Conservation (phyloP, 2,329 filamentous ascomycete species). For the Penicillium sp. region DNA sequence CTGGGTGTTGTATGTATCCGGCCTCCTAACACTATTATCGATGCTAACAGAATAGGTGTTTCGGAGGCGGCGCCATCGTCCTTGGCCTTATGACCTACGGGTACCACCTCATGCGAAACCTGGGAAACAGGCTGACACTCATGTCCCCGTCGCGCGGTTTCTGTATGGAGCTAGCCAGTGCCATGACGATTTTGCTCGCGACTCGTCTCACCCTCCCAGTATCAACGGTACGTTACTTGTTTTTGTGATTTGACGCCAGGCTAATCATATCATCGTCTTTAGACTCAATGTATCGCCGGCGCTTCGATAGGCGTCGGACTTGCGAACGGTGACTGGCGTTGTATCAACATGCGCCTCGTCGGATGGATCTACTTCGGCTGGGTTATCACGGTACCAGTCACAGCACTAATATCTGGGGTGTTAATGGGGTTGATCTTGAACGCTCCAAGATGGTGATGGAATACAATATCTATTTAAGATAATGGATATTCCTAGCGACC, state of each 20-base stretch:
- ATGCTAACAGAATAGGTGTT: conserved; percentile 35
- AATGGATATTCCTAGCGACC: neutral
- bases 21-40: conserved; percentile 33
- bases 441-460: conserved; percentile 38
- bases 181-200: conserved; percentile 45
- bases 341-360: conserved; percentile 52
- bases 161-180: conserved; percentile 47
- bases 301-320: conserved; percentile 42
- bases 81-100: conserved; percentile 49
- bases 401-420: conserved; percentile 47
- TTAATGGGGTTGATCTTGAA: conserved; percentile 50
- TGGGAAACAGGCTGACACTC: conserved; percentile 51
- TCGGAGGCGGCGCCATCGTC: conserved; percentile 23
- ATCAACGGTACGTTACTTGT: conserved; percentile 28
- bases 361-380: conserved; percentile 51
- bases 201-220: conserved; percentile 41
- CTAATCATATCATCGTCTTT: neutral
- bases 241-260: too few species aligned
- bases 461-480: neutral
- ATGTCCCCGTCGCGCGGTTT: conserved; percentile 37
- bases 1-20: conserved; percentile 33
- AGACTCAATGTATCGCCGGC: conserved; percentile 43
- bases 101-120: conserved; percentile 45
- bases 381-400: conserved; percentile 50
- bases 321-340: conserved; percentile 43